These are phyloP conservation scores for Erigeron philadelphicus DNA, from an alignment of 140 eudicot species.

Conservation along the genomic window DNA sequence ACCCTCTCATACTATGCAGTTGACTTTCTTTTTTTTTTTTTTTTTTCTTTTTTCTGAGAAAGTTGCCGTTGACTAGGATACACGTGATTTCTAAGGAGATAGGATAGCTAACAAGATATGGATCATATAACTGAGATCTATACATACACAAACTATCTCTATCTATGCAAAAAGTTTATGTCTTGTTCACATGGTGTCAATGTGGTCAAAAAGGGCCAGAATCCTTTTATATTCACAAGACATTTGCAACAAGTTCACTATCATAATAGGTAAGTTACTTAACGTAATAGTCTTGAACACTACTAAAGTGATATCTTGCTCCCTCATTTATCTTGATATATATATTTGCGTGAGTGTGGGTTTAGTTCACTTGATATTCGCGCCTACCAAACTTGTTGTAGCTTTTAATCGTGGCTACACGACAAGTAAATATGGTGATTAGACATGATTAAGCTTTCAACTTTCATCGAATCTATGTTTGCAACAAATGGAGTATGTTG, in stretches of 20 bases:
- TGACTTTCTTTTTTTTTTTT: background rate
- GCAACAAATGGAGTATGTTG: conserved; percentile 28
- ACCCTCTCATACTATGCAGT: background rate
- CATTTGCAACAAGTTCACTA: background rate
- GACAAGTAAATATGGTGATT: conserved; percentile 18
- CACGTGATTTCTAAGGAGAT: background rate
- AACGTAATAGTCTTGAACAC: conserved; percentile 13
- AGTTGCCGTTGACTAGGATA: background rate
- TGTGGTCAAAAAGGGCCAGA: background rate
- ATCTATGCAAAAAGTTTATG: background rate
- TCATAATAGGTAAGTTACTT: conserved; percentile 11
- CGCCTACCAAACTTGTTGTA: conserved; percentile 13
- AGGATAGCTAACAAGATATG: no score
- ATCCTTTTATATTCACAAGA: background rate
- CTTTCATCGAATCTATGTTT: conserved; percentile 14
- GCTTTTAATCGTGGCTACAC: background rate
- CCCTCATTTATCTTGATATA: background rate
- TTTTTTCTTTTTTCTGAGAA: background rate
- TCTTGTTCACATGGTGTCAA: background rate
- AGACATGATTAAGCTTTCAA: conserved; percentile 23
- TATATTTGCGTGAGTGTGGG: no score
- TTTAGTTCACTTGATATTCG: no score
- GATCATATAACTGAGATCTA: background rate
- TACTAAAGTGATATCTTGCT: conserved; percentile 7
- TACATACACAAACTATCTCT: background rate